Conservation (phyloP, 352 stramenopile species). For the Phytophthora ramorum region DNA sequence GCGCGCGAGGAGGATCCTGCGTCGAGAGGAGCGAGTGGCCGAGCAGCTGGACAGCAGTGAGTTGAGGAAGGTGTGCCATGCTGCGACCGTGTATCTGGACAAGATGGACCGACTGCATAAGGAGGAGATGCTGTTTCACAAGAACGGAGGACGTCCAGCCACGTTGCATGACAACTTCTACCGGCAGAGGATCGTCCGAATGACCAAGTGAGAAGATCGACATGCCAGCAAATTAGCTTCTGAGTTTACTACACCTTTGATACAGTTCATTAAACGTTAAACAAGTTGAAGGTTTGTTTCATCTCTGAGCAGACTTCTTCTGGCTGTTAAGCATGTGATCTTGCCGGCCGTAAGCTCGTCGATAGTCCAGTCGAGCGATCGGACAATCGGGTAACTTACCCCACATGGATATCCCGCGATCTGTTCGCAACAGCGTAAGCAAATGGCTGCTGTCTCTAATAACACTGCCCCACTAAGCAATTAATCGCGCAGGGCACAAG, state of each 20-base stretch:
- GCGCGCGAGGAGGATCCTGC: slow-evolving; percentile 59
- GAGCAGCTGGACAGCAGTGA: slow-evolving; percentile 59
- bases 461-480: slow-evolving; percentile 9
- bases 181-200: slow-evolving; percentile 74
- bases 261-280: too few relatives aligned
- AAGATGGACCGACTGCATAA: slow-evolving; percentile 74
- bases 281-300: too few relatives aligned
- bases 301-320: too few relatives aligned
- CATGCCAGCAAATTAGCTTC: neutral
- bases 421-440: slow-evolving; percentile 3
- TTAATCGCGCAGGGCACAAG: slow-evolving; percentile 18
- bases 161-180: slow-evolving; percentile 82
- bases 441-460: slow-evolving; percentile 6
- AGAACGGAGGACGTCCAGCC: slow-evolving; percentile 29
- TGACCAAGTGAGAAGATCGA: slow-evolving; percentile 48
- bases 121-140: slow-evolving; percentile 47
- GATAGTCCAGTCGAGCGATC: slow-evolving; percentile 1
- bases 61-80: slow-evolving; percentile 64
- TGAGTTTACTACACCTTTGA: neutral
- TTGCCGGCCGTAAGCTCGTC: neutral
- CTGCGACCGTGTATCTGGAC: slow-evolving; percentile 67
- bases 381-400: neutral
- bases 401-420: slow-evolving; percentile 22
- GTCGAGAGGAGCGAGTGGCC: slow-evolving; percentile 53
- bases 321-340: neutral